Evolutionary conservation across 495 filamentous ascomycete genomes (phyloP), one percentile per base, ranked within the genome.

Genomic region (Aeminium ludgeri): DNA sequence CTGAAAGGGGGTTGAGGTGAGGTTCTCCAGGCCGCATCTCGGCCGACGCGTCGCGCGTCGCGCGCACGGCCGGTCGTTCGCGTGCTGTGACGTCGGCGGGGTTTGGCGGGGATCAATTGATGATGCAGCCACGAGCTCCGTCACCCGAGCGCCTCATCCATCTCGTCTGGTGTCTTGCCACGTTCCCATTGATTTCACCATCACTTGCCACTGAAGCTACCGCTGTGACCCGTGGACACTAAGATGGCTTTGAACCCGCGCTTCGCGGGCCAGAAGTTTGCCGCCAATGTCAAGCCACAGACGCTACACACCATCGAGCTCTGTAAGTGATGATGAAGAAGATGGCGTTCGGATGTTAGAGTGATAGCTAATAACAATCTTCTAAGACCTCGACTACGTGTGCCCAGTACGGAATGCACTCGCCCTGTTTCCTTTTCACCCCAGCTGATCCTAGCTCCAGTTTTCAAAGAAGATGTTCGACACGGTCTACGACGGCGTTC

Each of bases 241-340:
- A 51, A 17, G 20, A 87, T 89, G 82, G 74, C 82, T 13, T 65
- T 87, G 40, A 69, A 80, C 36, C 82, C 82, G 23, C 81, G 80
- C 56, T 85, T 83, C 61, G 71, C 68, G 2, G 82, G 76, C 44
- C 76, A 82, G 44, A 74, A 70, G 57, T 68, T 80, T 35, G 54
- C 65, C 20, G 54, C 58, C 27, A 57, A 41, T 18, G 34, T 57
- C 23, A 50, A 61, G 30, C 54, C 65, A 6, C 59, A 67, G 30
- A 59, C 71, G 0, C 57, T 74, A 3, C 79, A 86, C 64, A 87
- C 80, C 0, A 59, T 87, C 19, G 82, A 87, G 58, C 48, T 87
- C 15, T 87, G 70, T 74, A 64, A 16, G 58, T 48, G 4, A 25
- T 25, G 23, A 4, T 8, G 3, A 3, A 25, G 8, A 25, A 25